Evolutionary conservation across 1,139 yeast genomes (phyloP).

Genomic region (Lodderomyces parapsilosis): DNA sequence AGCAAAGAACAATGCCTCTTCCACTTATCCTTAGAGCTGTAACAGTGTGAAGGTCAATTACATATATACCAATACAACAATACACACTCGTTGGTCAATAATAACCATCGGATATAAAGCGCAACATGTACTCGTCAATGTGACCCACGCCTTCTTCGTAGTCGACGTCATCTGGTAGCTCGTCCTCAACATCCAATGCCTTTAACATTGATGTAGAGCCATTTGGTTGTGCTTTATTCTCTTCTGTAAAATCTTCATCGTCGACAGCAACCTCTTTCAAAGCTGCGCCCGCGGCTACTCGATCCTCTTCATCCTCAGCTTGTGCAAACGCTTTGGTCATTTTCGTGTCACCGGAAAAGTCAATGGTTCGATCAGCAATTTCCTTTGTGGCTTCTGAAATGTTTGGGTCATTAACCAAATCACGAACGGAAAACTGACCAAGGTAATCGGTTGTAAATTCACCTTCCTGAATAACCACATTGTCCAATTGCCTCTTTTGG

Average conservation of each 20-base stretch:
- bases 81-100: constrained; percentile 5
- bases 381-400: constrained; percentile 24
- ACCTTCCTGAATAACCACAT: constrained; percentile 96
- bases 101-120: constrained; percentile 79
- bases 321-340: constrained; percentile 75
- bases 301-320: constrained; percentile 96
- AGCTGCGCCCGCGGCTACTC: constrained; percentile 87
- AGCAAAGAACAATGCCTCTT: too few relatives aligned
- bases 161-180: constrained; percentile 44
- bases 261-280: constrained; percentile 84
- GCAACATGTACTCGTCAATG: constrained; percentile 94
- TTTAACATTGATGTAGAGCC: constrained; percentile 17
- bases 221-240: constrained; percentile 20
- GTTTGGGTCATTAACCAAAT: constrained; percentile 69
- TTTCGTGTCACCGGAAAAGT: constrained; percentile 43
- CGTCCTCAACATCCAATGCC: constrained; percentile 20
- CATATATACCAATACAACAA: not conserved
- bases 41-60: not conserved
- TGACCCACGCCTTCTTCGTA: constrained; percentile 81
- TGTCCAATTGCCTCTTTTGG: constrained; percentile 91
- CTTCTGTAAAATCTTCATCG: constrained; percentile 72
- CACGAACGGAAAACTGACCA: constrained; percentile 85
- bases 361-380: constrained; percentile 36
- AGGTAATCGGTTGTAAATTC: constrained; percentile 97
- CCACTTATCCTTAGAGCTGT: not conserved